These are phyloP conservation scores for Pleurotus citrinopileatus DNA, from an alignment of 768 basidiomycete genomes.

Conservation along the genomic window DNA sequence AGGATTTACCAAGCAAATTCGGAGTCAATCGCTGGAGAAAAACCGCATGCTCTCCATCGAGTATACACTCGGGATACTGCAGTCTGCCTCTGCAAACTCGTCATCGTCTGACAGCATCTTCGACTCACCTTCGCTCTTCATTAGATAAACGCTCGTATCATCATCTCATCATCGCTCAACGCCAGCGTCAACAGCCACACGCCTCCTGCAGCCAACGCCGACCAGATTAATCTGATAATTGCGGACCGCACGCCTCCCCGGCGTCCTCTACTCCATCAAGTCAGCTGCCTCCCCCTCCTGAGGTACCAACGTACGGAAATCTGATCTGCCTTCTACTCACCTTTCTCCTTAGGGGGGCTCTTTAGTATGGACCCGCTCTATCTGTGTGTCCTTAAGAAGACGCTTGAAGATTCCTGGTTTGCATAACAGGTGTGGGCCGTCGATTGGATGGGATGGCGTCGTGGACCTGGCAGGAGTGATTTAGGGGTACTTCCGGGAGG, in stretches of 20 bases:
- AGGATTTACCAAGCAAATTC: not conserved
- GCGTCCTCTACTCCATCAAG: not conserved
- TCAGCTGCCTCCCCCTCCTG: not conserved
- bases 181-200: conserved; percentile 7
- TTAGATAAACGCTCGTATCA: not conserved
- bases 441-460: too few relatives aligned
- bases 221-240: conserved; percentile 6
- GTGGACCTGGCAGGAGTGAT: too few relatives aligned
- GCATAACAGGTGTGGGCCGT: too few relatives aligned
- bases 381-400: not conserved
- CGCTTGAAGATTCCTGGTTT: not conserved
- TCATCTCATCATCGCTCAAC: conserved; percentile 5
- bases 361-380: not conserved
- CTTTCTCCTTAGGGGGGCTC: not conserved
- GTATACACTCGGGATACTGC: conserved; percentile 2
- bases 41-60: conserved; percentile 9
- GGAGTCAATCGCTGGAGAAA: conserved; percentile 1
- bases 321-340: conserved; percentile 5
- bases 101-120: not conserved
- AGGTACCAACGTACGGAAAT: not conserved
- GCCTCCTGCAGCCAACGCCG: not conserved
- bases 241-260: conserved; percentile 2
- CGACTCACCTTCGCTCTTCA: not conserved
- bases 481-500: too few relatives aligned
- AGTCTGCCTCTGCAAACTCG: not conserved